Evolutionary conservation across 805 yeast genomes (phyloP).

Genomic region (Pichia scutulata): DNA sequence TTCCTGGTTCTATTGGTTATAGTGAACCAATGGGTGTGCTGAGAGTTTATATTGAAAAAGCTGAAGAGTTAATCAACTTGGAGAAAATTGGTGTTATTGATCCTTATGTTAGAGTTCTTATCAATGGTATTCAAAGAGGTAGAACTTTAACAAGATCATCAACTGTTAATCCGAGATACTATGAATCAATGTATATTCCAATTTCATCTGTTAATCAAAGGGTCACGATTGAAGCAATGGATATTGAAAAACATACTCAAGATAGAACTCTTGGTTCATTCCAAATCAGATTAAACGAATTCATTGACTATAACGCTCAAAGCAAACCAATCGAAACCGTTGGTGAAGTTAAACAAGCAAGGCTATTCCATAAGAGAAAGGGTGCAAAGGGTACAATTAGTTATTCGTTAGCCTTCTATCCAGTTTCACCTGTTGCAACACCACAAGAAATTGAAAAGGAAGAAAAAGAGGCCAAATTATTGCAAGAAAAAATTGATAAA

Average conservation of each 20-base stretch:
- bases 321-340: slow-evolving; percentile 54
- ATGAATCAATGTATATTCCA: slow-evolving; percentile 75
- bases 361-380: slow-evolving; percentile 56
- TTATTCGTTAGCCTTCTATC: slow-evolving; percentile 76
- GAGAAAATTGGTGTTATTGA: slow-evolving; percentile 88
- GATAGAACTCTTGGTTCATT: slow-evolving; percentile 87
- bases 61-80: slow-evolving; percentile 69
- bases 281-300: slow-evolving; percentile 56
- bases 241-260: slow-evolving; percentile 66
- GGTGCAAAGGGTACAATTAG: slow-evolving; percentile 79
- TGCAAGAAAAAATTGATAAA: slow-evolving; percentile 20
- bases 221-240: slow-evolving; percentile 85
- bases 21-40: slow-evolving; percentile 93
- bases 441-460: slow-evolving; percentile 64
- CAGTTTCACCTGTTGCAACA: slow-evolving; percentile 69
- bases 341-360: slow-evolving; percentile 48
- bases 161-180: slow-evolving; percentile 75
- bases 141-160: slow-evolving; percentile 66
- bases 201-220: slow-evolving; percentile 77
- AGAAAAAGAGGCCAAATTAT: slow-evolving; percentile 25
- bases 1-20: slow-evolving; percentile 69
- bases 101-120: slow-evolving; percentile 77
- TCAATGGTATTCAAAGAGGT: slow-evolving; percentile 68
- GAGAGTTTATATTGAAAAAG: slow-evolving; percentile 63
- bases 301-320: slow-evolving; percentile 62